These are phyloP conservation scores for Cordyceps cateniannulata DNA, from an alignment of 2,329 filamentous ascomycete species.

Conservation along the genomic window DNA sequence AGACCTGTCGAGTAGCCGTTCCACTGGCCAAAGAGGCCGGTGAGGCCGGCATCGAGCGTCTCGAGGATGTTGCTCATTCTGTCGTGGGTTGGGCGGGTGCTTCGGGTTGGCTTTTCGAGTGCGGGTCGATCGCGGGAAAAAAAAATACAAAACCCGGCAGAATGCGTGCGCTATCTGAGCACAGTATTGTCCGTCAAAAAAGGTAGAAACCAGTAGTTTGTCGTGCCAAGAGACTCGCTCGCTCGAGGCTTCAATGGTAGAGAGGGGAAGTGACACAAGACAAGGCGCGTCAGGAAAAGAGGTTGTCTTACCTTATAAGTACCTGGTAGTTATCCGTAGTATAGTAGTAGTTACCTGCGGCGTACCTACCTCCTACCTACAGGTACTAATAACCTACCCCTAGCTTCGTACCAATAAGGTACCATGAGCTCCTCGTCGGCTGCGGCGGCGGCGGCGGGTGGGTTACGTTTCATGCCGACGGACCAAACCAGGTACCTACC, in stretches of 20 bases:
- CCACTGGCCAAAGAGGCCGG: conserved; percentile 70
- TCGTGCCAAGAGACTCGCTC: not conserved
- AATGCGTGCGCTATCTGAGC: not conserved
- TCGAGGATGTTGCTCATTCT: conserved; percentile 40
- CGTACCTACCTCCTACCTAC: too few relatives aligned
- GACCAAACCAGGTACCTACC: too few relatives aligned
- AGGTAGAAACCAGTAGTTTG: not conserved
- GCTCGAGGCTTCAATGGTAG: not conserved
- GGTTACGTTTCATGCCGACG: too few relatives aligned
- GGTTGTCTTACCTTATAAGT: not conserved
- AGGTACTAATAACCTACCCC: too few relatives aligned
- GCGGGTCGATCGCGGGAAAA: not conserved
- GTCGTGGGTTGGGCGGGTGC: not conserved
- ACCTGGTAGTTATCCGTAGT: too few relatives aligned
- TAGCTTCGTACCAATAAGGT: too few relatives aligned
- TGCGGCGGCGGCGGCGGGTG: too few relatives aligned
- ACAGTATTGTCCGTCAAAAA: not conserved
- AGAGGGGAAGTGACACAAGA: not conserved
- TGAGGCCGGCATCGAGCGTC: conserved; percentile 65
- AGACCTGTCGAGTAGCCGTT: conserved; percentile 70
- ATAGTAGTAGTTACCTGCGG: too few relatives aligned
- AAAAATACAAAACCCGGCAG: not conserved
- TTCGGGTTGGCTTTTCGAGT: not conserved
- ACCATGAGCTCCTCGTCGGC: not conserved
- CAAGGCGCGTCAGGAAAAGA: not conserved